A percentile compares a stretch with the other conserved stretches of the same genome.
phyloP scores from a whole-genome alignment of 805 yeast species.

The Starmerella kuoi region DNA sequence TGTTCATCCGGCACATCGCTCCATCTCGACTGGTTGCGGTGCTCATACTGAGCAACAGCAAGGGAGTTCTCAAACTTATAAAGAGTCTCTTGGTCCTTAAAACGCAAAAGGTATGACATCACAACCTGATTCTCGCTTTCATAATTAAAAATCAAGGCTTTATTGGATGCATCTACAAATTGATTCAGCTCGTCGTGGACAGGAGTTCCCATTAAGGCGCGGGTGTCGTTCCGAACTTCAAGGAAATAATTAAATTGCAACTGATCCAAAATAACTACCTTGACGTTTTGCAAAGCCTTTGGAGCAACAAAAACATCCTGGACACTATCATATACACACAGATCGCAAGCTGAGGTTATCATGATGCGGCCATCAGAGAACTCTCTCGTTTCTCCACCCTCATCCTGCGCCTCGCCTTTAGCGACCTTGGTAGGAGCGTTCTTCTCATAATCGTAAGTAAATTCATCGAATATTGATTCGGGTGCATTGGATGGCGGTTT shows the following conservation, averaged over 20 bases:
- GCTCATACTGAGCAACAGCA: conserved; percentile 50
- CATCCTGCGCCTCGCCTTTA: conserved; percentile 2
- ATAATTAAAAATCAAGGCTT: conserved; percentile 57
- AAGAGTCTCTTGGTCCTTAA: conserved; percentile 34
- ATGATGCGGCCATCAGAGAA: conserved; percentile 18
- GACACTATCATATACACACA: conserved; percentile 47
- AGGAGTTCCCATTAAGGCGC: conserved; percentile 31
- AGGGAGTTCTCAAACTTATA: conserved; percentile 42
- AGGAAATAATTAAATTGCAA: conserved; percentile 45
- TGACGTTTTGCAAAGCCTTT: conserved; percentile 20
- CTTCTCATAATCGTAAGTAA: conserved; percentile 32
- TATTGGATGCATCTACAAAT: conserved; percentile 44
- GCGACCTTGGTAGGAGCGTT: background rate
- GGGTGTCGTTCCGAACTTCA: conserved; percentile 30
- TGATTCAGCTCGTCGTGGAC: conserved; percentile 48
- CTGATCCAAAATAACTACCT: conserved; percentile 34
- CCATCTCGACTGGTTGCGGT: conserved; percentile 42
- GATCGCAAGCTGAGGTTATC: conserved; percentile 27
- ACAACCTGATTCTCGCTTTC: conserved; percentile 32
- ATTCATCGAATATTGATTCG: conserved; percentile 54
- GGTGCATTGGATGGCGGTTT: conserved; percentile 35
- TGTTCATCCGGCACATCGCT: conserved; percentile 34
- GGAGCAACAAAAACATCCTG: conserved; percentile 37
- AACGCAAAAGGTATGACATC: conserved; percentile 53
- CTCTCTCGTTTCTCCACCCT: background rate